phyloP scores from a whole-genome alignment of 2,329 filamentous ascomycete genomes.

The Epichloe sylvatica region DNA sequence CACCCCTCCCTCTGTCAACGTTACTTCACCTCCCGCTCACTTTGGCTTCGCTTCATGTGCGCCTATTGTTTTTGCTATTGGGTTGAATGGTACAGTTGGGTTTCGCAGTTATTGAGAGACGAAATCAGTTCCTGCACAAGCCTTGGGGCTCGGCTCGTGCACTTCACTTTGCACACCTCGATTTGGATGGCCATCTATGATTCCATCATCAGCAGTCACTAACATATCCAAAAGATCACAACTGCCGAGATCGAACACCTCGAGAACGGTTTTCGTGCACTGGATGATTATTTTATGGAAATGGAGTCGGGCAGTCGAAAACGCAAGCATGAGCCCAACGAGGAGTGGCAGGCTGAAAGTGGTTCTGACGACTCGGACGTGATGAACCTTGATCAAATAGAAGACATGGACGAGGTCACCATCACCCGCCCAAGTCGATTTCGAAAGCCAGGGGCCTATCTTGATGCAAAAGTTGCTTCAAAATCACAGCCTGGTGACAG shows the following conservation, averaged over 20 bases:
- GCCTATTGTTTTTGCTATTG: neutral
- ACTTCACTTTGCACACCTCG: neutral
- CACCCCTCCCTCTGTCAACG: too few relatives aligned
- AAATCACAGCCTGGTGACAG: slow-evolving; percentile 2
- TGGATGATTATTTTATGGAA: slow-evolving; percentile 11
- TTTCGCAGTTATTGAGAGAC: neutral
- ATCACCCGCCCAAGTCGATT: neutral
- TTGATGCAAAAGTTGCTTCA: neutral
- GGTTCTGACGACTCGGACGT: slow-evolving; percentile 12
- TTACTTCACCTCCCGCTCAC: neutral
- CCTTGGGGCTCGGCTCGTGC: neutral
- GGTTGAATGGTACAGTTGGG: neutral
- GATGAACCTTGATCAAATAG: slow-evolving; percentile 14
- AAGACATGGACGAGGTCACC: slow-evolving; percentile 12
- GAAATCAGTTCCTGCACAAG: neutral
- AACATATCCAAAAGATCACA: slow-evolving; percentile 16
- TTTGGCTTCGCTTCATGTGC: neutral
- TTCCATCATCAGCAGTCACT: slow-evolving; percentile 3
- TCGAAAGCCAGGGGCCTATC: neutral
- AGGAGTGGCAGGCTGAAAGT: slow-evolving; percentile 17
- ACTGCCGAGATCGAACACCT: slow-evolving; percentile 17
- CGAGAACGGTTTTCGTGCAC: slow-evolving; percentile 19
- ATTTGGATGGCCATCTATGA: neutral
- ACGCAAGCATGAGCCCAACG: slow-evolving; percentile 17
- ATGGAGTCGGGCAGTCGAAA: slow-evolving; percentile 14